Base-by-base conservation (phyloP, 345 rosid species). In the Hirschfeldia incana region DNA sequence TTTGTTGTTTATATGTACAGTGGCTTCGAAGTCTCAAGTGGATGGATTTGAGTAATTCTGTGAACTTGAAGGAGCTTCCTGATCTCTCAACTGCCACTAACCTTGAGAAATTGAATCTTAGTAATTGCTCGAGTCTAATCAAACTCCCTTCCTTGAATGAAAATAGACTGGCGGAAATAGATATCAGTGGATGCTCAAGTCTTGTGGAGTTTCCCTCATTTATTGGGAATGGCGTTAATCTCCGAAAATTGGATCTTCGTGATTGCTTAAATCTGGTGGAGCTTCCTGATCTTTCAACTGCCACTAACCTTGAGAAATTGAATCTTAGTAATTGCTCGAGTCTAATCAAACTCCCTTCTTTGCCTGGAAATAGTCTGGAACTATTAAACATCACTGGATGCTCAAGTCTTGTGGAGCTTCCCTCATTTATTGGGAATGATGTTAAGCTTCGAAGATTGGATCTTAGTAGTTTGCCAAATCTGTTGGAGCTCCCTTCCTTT, bases 21-120 rank as follows among this genome's bases (percentile, higher is more conserved):
- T 5, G 8, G 66, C 49, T 72, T 7, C 36, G 0, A 6, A 80
- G 73, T 26, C 66, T 83, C 27, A 80, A 39, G 67, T 1, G 28
- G 49, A 26, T 85, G 21, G 8, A 65, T 37, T 72, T 85, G 39
- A 3, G 49, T 1, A 0, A 3, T 4, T 83, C 73, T 4, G 2
- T 4, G 16, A 16, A 79, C 21, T 34, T 84, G 65, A 69, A 34
- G 0, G 65, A 29, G 64, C 67, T 80, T 51, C 46, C 69, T 65
- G 15, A 65, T 1, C 51, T 65, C 4, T 65, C 69, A 36, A 65
- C 69, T 36, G 69, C 69, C 49, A 70, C 5, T 69, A 69, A 69
- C 26, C 73, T 69, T 15, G 0, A 30, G 5, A 1, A 5, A 16
- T 0, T 49, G 55, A 12, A 49, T 1, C 55, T 49, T 1, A 0